Evolutionary conservation across 371 early-diverging fungal genomes (phyloP), one percentile per base, ranked within the genome.

Genomic region (Haplosporangium sp.): DNA sequence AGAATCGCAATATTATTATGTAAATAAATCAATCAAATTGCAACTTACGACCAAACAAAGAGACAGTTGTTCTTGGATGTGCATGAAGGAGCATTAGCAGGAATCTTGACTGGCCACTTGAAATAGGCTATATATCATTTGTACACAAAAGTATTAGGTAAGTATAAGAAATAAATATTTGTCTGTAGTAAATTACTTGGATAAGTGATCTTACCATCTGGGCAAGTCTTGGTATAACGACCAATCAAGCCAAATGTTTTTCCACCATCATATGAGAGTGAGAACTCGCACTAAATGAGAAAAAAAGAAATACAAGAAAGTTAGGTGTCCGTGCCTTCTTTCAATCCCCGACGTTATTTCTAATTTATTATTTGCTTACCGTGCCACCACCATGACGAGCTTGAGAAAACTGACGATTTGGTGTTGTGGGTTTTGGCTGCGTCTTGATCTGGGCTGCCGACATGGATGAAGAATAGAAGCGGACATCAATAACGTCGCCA

Each of bases 221-320:
- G 79, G 71, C 89, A 91, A 58, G 84, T 74, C 17, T 74, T 71
- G 19, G 86, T 76, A 67, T 85, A 87, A 20, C 85, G 84, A 13
- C 88, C 84, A 39, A 93, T 68, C 34, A 87, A 87, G 10, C 86
- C 88, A 72, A 88, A 92, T n/a, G 86, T 86, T 35, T 84, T 81
- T 48, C 88, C 92, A 42, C 84, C 85, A 67, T 93, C 91, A 45
- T 90, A 90, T 20, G 89, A 89, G 35, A 93, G 72, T 2, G 93
- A 83, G 75, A 92, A 93, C 82, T 92, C 89, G 74, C 94, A 93
- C 72, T 90, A 85, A n/a, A 45, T 8, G 10, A 27, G 35, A 19
- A 39, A 57, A 9, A 40, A 45, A 17, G 37, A 40, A 44, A 42
- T 35, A n/a, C n/a, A 9, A 67, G 39, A 27, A 27, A 34, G 56